Percentiles rank a stretch among this genome's conserved stretches.
phyloP scores from a whole-genome alignment of 371 early-diverging fungal species.

The Circinella minor region DNA sequence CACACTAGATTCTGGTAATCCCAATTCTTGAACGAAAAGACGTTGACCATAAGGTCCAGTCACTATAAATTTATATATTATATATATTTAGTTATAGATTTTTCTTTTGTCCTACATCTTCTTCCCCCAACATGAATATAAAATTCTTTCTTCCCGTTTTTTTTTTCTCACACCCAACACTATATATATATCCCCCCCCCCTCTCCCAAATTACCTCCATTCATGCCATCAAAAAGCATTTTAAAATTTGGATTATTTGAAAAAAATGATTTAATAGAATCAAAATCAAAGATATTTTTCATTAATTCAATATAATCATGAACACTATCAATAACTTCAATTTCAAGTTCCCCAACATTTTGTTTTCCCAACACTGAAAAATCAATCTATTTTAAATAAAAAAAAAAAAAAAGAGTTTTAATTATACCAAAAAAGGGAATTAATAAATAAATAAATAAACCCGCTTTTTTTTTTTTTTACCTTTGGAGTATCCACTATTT shows the following conservation, averaged over 20 bases:
- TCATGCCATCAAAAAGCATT: conserved; percentile 95
- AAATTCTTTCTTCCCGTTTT: background rate
- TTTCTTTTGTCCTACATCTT: too few relatives aligned
- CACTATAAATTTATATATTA: conserved; percentile 54
- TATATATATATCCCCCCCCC: too few relatives aligned
- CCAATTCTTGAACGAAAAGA: conserved; percentile 90
- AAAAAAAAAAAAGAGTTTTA: too few relatives aligned
- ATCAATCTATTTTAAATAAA: conserved; percentile 61
- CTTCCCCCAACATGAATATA: too few relatives aligned
- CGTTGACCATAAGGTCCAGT: conserved; percentile 93
- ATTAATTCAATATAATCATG: conserved; percentile 87
- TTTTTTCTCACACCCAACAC: conserved; percentile 4
- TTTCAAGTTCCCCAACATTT: conserved; percentile 59
- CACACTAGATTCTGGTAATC: conserved; percentile 78
- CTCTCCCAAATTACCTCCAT: too few relatives aligned
- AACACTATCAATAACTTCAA: conserved; percentile 92
- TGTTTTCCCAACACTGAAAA: conserved; percentile 72
- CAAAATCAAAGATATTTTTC: conserved; percentile 92
- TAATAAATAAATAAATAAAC: too few relatives aligned
- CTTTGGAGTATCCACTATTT: conserved; percentile 71
- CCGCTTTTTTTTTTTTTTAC: conserved; percentile 35
- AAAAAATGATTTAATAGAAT: conserved; percentile 80
- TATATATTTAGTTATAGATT: background rate
- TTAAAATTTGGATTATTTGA: conserved; percentile 71
- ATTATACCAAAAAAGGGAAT: too few relatives aligned